These are phyloP conservation scores for Erigeron canadensis DNA, from an alignment of 129 eudicot genomes.

Conservation along the genomic window DNA sequence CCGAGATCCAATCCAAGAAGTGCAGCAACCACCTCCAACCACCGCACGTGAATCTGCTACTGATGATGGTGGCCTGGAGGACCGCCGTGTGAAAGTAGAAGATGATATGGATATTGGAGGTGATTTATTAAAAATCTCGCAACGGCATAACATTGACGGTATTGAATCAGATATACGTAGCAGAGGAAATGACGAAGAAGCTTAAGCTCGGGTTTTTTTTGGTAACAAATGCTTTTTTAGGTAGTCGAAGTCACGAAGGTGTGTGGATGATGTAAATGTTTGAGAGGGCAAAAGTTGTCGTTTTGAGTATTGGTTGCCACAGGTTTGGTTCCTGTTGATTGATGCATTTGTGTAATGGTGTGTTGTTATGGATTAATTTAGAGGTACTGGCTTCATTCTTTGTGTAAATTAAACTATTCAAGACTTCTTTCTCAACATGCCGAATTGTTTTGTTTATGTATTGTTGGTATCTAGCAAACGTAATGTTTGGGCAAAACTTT, in stretches of 20 bases:
- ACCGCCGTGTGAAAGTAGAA: conserved; percentile 62
- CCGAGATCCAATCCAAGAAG: conserved; percentile 67
- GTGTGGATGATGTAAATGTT: conserved; percentile 36
- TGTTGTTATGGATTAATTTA: conserved; percentile 17
- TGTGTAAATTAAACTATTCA: conserved; percentile 22
- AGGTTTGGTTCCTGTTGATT: conserved; percentile 17
- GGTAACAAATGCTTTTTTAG: conserved; percentile 27
- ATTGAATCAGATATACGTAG: conserved; percentile 18
- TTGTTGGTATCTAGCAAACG: too few relatives aligned
- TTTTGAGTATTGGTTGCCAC: conserved; percentile 4
- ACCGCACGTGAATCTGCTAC: conserved; percentile 41
- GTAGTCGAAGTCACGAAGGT: conserved; percentile 50
- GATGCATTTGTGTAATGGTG: conserved; percentile 22
- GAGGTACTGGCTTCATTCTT: conserved; percentile 18
- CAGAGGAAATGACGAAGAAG: conserved; percentile 48
- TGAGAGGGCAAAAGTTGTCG: conserved; percentile 15
- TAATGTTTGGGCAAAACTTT: too few relatives aligned
- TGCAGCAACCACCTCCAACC: conserved; percentile 38
- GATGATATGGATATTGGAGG: conserved; percentile 76
- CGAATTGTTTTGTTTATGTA: not conserved
- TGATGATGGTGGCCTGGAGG: conserved; percentile 39
- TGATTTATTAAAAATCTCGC: conserved; percentile 72
- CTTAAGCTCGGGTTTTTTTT: conserved; percentile 33
- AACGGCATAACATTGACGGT: conserved; percentile 70
- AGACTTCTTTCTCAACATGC: conserved; percentile 8